Conservation (phyloP, 1,139 yeast genomes). For the Saccharomycopsis hybrid region DNA sequence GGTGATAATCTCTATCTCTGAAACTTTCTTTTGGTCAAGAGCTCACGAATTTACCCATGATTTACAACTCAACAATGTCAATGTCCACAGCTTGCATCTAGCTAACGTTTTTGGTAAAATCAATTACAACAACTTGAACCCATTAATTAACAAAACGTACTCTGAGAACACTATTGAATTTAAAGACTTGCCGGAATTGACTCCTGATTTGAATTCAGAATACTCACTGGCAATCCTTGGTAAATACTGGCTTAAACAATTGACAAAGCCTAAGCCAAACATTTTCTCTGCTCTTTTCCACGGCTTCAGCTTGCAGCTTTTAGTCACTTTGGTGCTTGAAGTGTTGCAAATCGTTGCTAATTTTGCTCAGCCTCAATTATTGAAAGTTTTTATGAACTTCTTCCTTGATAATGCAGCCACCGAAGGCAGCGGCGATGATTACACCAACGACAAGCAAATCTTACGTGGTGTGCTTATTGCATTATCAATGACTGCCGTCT, state of each 20-base stretch:
- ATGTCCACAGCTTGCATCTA: conserved; percentile 5
- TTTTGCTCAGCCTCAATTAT: conserved; percentile 52
- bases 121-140: conserved; percentile 35
- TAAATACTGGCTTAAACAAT: conserved; percentile 34
- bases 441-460: conserved; percentile 33
- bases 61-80: conserved; percentile 12
- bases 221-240: conserved; percentile 30
- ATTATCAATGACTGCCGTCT: conserved; percentile 41
- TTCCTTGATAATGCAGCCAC: conserved; percentile 28
- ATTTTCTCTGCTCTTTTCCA: conserved; percentile 37
- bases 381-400: conserved; percentile 42
- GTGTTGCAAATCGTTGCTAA: conserved; percentile 39
- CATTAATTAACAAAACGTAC: conserved; percentile 44
- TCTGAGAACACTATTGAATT: conserved; percentile 41
- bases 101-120: conserved; percentile 12
- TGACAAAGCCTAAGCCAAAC: conserved; percentile 28
- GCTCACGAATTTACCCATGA: conserved; percentile 24
- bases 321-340: conserved; percentile 40
- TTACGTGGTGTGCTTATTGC: conserved; percentile 49
- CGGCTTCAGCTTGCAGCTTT: conserved; percentile 42
- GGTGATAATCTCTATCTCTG: conserved; percentile 26
- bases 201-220: conserved; percentile 40
- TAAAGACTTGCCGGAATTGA: conserved; percentile 50
- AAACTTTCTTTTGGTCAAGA: conserved; percentile 32
- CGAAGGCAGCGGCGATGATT: too few relatives aligned